Evolutionary conservation across 2,329 filamentous ascomycete genomes (phyloP).

Genomic region (Metarhizium anisopliae): DNA sequence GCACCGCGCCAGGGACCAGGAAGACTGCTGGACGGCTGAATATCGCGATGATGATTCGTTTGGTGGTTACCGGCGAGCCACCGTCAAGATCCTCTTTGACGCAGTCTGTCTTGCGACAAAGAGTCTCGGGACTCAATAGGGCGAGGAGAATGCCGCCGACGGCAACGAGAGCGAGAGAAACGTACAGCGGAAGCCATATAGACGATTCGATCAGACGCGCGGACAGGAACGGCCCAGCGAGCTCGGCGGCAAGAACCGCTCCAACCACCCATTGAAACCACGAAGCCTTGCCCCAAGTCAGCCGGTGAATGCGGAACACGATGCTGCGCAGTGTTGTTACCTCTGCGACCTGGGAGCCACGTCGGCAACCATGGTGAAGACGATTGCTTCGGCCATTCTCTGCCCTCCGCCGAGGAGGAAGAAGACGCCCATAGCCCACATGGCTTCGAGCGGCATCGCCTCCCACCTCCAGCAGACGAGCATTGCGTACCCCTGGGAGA

Average conservation of each 20-base stretch:
- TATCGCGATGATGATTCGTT: constrained; percentile 8
- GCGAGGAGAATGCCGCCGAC: constrained; percentile 10
- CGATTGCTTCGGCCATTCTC: constrained; percentile 17
- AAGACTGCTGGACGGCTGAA: constrained; percentile 12
- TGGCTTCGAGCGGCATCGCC: constrained; percentile 12
- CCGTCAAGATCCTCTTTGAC: neutral
- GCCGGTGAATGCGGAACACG: neutral
- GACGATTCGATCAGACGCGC: constrained; percentile 9
- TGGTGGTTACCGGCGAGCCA: neutral
- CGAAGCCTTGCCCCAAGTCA: constrained; percentile 8
- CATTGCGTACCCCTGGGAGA: constrained; percentile 14
- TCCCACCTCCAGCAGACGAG: constrained; percentile 12
- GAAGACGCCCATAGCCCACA: constrained; percentile 15
- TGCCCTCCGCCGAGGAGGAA: constrained; percentile 17
- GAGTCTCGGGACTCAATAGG: constrained; percentile 14
- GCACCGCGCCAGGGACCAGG: constrained; percentile 15
- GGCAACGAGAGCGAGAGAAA: constrained; percentile 12
- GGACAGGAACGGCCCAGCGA: constrained; percentile 13
- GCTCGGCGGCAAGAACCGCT: constrained; percentile 13
- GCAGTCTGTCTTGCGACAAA: constrained; percentile 1
- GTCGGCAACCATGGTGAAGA: constrained; percentile 18
- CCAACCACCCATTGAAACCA: constrained; percentile 17
- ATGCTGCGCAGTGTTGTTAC: constrained; percentile 2
- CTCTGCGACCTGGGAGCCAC: constrained; percentile 8
- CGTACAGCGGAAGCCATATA: constrained; percentile 13